These are phyloP conservation scores for Dacryopinax primogenitus DNA, from an alignment of 768 basidiomycete genomes.

Conservation along the genomic window DNA sequence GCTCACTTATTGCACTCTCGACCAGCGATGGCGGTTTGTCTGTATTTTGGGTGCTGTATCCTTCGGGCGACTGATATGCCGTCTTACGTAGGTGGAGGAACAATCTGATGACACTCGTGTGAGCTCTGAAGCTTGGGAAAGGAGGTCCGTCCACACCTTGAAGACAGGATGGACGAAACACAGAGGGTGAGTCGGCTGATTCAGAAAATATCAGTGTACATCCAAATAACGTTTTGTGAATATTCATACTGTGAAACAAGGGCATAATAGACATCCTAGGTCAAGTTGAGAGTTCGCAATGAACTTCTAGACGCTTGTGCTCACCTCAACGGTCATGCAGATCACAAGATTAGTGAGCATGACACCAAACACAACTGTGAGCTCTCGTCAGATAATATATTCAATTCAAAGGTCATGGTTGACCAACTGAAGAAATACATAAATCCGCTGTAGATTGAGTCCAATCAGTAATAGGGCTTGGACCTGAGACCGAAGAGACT, in stretches of 20 bases:
- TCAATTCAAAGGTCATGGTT: neutral
- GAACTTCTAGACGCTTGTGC: neutral
- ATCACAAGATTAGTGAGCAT: neutral
- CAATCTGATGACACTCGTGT: neutral
- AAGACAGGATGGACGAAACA: neutral
- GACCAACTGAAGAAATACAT: conserved; percentile 2
- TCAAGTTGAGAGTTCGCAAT: neutral
- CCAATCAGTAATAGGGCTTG: neutral
- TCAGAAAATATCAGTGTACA: neutral
- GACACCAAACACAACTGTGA: neutral
- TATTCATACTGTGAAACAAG: neutral
- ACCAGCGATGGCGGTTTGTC: neutral
- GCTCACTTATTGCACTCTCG: neutral
- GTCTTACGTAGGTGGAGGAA: conserved; percentile 3
- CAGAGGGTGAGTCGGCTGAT: neutral
- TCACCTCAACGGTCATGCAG: neutral
- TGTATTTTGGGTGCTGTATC: neutral
- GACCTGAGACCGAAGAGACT: neutral
- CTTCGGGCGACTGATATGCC: neutral
- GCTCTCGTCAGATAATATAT: neutral
- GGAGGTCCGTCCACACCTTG: neutral
- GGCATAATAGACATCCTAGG: neutral
- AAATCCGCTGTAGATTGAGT: neutral
- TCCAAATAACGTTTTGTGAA: neutral
- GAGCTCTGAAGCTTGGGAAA: neutral